Conservation (phyloP, 2,329 filamentous ascomycete genomes). For the Lachnellula suecica region DNA sequence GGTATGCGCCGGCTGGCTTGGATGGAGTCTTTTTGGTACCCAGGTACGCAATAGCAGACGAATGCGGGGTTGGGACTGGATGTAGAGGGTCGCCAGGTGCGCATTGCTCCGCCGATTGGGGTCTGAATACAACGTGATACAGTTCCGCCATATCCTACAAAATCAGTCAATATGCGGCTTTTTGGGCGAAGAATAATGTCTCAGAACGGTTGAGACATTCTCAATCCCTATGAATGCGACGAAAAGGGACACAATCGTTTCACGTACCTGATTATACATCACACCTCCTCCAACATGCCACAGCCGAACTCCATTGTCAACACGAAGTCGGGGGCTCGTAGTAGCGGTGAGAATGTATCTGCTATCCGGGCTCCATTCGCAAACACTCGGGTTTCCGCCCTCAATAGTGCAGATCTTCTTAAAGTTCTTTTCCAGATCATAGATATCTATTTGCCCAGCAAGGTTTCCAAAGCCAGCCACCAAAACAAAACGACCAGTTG, state of each 20-base stretch:
- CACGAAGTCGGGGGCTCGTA: constrained; percentile 88
- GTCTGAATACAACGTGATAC: constrained; percentile 88
- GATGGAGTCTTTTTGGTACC: constrained; percentile 89
- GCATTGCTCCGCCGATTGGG: constrained; percentile 62
- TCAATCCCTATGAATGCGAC: too few relatives aligned
- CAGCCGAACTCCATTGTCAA: constrained; percentile 94
- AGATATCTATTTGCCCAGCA: constrained; percentile 96
- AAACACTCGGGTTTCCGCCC: constrained; percentile 92
- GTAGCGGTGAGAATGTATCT: constrained; percentile 97
- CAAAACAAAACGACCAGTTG: constrained; percentile 86
- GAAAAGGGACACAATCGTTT: too few relatives aligned
- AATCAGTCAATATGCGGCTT: too few relatives aligned
- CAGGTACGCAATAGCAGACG: constrained; percentile 79
- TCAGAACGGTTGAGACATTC: too few relatives aligned
- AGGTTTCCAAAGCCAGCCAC: constrained; percentile 97
- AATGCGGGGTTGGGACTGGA: constrained; percentile 73
- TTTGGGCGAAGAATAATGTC: too few relatives aligned
- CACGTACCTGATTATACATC: constrained; percentile 97
- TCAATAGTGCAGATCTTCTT: constrained; percentile 91
- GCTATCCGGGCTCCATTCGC: constrained; percentile 96
- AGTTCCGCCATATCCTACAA: constrained; percentile 92
- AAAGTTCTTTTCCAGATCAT: constrained; percentile 93
- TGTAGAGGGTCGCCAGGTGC: constrained; percentile 68
- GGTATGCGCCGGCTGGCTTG: constrained; percentile 95
- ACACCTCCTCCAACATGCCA: constrained; percentile 88